Percentiles rank a stretch among this genome's conserved stretches.
These are phyloP conservation scores for Drechslerella stenobrocha DNA, from an alignment of 2,329 filamentous ascomycete genomes.

Conservation along the genomic window DNA sequence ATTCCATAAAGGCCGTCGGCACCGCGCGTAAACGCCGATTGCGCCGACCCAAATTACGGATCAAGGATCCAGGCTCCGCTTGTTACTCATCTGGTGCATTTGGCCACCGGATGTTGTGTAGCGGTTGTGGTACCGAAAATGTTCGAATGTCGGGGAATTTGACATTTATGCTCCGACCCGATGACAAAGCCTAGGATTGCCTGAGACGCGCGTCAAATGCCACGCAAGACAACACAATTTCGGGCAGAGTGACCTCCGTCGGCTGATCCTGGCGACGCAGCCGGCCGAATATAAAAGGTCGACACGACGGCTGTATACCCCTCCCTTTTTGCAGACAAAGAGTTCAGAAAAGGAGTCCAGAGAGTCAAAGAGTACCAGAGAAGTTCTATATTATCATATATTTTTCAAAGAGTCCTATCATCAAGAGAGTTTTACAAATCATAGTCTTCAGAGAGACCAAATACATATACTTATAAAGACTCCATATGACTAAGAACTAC, in stretches of 20 bases:
- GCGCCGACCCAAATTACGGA: slow-evolving; percentile 14
- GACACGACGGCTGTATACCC: background rate
- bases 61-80: slow-evolving; percentile 11
- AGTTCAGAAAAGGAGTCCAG: slow-evolving; percentile 14
- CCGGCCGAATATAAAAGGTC: slow-evolving; percentile 39
- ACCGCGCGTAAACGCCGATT: slow-evolving; percentile 28
- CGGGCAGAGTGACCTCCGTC: slow-evolving; percentile 32
- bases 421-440: slow-evolving; percentile 8
- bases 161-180: slow-evolving; percentile 31
- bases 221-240: slow-evolving; percentile 40
- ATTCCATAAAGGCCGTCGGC: slow-evolving; percentile 22
- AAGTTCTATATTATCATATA: slow-evolving; percentile 24
- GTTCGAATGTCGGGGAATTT: slow-evolving; percentile 42
- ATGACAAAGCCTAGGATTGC: slow-evolving; percentile 38
- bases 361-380: slow-evolving; percentile 34
- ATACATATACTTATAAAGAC: background rate
- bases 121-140: slow-evolving; percentile 17
- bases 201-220: slow-evolving; percentile 46
- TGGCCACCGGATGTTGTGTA: background rate
- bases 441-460: slow-evolving; percentile 15
- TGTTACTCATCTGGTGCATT: background rate
- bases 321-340: background rate
- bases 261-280: slow-evolving; percentile 21
- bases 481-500: slow-evolving; percentile 46
- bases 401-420: slow-evolving; percentile 12